Percentiles rank a stretch among this genome's conserved stretches.
phyloP scores from a whole-genome alignment of 371 early-diverging fungal genomes.

The Fennellomyces sp. region DNA sequence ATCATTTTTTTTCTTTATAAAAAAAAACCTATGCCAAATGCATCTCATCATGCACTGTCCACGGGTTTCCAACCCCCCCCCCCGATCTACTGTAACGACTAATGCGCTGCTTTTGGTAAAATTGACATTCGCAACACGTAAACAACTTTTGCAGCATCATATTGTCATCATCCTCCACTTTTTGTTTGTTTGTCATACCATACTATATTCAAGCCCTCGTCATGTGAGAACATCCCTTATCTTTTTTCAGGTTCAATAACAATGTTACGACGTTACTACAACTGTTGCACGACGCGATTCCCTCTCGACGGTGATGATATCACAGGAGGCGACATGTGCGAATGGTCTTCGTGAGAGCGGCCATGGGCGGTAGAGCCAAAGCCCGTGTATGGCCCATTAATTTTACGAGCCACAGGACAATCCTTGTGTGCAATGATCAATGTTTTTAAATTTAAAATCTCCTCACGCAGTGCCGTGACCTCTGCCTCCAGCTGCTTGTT shows the following conservation, averaged over 20 bases:
- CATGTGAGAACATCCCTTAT: too few relatives aligned
- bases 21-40: neutral
- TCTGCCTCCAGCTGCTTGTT: constrained; percentile 52
- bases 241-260: too few relatives aligned
- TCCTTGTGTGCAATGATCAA: constrained; percentile 58
- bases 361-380: too few relatives aligned
- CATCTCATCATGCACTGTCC: neutral
- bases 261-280: too few relatives aligned
- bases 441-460: constrained; percentile 54
- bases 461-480: constrained; percentile 50
- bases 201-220: neutral
- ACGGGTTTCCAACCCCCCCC: neutral
- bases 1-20: neutral
- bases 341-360: too few relatives aligned
- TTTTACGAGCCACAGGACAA: constrained; percentile 42
- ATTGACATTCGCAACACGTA: neutral
- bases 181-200: neutral
- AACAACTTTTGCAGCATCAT: neutral
- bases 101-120: neutral
- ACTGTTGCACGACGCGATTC: too few relatives aligned
- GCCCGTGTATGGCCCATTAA: too few relatives aligned
- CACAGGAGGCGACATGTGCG: too few relatives aligned
- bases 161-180: neutral
- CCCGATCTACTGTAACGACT: neutral
- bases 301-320: too few relatives aligned